Conservation (phyloP, 768 basidiomycete species). For the Mycena alexandri region DNA sequence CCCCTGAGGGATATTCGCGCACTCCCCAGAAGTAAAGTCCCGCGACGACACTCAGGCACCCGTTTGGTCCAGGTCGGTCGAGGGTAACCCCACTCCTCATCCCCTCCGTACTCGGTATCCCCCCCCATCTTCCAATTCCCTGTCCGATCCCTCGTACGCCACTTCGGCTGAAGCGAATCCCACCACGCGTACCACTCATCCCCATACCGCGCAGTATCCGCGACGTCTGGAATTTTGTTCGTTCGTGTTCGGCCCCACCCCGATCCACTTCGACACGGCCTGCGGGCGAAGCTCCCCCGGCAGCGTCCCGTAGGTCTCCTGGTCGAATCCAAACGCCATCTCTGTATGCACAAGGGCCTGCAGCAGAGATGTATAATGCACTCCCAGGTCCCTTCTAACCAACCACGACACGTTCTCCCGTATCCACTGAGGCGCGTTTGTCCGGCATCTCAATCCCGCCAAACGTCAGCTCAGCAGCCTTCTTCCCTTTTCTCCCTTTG, state of each 20-base stretch:
- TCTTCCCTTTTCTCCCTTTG: background rate
- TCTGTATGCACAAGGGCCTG: background rate
- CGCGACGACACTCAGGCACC: slow-evolving; percentile 8
- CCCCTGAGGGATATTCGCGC: background rate
- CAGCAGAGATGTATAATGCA: background rate
- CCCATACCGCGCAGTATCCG: background rate
- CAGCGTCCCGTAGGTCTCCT: background rate
- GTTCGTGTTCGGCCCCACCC: background rate
- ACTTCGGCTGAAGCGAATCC: slow-evolving; percentile 6
- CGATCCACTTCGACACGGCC: background rate
- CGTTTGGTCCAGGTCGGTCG: background rate
- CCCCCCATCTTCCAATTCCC: background rate
- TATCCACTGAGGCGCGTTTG: background rate
- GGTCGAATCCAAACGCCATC: background rate
- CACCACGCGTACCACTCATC: background rate
- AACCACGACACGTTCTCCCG: background rate
- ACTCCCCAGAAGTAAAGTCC: slow-evolving; percentile 15
- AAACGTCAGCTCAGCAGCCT: background rate
- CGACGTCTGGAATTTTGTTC: background rate
- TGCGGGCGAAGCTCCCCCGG: background rate
- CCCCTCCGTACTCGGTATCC: background rate
- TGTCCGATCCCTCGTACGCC: background rate
- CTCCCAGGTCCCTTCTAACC: background rate
- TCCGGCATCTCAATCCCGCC: background rate
- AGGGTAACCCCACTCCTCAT: background rate